Percentiles rank a stretch among this genome's conserved stretches.
phyloP scores from a whole-genome alignment of 1,139 yeast genomes.

The Taphrina betulina region DNA sequence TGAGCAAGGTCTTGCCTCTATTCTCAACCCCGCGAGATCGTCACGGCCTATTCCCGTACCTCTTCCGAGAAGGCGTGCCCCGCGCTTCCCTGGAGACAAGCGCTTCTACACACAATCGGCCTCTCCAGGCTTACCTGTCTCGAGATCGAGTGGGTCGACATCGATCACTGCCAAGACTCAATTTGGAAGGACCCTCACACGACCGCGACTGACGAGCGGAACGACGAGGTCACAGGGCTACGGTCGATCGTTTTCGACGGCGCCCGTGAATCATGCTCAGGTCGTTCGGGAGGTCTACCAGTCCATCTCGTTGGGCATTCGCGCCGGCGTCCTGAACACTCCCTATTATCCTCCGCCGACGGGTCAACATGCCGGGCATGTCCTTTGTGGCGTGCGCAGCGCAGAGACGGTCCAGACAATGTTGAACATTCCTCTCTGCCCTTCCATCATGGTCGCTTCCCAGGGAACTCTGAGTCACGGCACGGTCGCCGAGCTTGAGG shows the following conservation, averaged over 20 bases:
- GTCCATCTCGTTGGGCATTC: constrained; percentile 21
- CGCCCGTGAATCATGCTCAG: constrained; percentile 25
- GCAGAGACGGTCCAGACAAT: not conserved
- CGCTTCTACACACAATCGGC: constrained; percentile 11
- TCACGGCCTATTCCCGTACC: constrained; percentile 18
- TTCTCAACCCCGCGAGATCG: constrained; percentile 14
- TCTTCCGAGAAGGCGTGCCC: constrained; percentile 13
- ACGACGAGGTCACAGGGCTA: constrained; percentile 25
- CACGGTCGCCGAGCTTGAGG: constrained; percentile 11
- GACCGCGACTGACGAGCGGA: constrained; percentile 11
- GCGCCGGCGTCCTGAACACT: constrained; percentile 25
- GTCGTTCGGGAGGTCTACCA: constrained; percentile 25
- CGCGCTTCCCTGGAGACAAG: constrained; percentile 19
- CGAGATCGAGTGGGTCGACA: not conserved
- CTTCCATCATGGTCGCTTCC: constrained; percentile 5
- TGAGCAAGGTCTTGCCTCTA: constrained; percentile 11
- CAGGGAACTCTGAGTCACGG: constrained; percentile 6
- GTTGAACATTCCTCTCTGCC: constrained; percentile 10
- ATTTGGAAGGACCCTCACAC: constrained; percentile 14
- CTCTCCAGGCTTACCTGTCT: not conserved
- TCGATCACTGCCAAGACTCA: not conserved
- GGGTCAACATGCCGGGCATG: not conserved
- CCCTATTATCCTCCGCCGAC: constrained; percentile 18
- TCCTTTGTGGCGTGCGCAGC: not conserved
- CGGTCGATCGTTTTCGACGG: constrained; percentile 10